phyloP scores from a whole-genome alignment of 345 rosid genomes.

The Populus alba region DNA sequence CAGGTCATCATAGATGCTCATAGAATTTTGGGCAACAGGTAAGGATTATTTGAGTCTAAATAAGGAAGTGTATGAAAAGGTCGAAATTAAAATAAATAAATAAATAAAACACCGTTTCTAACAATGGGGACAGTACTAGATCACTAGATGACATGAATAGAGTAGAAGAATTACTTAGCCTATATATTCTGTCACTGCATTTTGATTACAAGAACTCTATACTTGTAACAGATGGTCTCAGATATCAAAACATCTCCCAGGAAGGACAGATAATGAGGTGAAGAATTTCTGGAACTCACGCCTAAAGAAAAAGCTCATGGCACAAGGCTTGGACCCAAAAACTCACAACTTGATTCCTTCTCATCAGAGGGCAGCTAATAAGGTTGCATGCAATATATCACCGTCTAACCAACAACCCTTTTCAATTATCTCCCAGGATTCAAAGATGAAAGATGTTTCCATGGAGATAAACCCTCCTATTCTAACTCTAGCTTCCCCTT shows the following conservation, averaged over 20 bases:
- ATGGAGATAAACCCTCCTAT: slow-evolving; percentile 18
- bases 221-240: slow-evolving; percentile 70
- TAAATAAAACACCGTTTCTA: not conserved
- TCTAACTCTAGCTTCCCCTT: slow-evolving; percentile 10
- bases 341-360: slow-evolving; percentile 25
- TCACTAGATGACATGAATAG: not conserved
- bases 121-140: not conserved
- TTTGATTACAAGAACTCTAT: not conserved
- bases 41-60: not conserved
- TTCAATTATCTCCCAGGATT: slow-evolving; percentile 16
- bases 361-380: slow-evolving; percentile 27
- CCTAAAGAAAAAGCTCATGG: slow-evolving; percentile 62
- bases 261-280: slow-evolving; percentile 77
- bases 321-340: slow-evolving; percentile 42
- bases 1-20: slow-evolving; percentile 27
- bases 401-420: slow-evolving; percentile 18
- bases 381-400: slow-evolving; percentile 9
- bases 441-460: not conserved
- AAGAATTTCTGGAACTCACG: slow-evolving; percentile 81
- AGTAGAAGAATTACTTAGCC: not conserved
- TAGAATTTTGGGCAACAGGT: slow-evolving; percentile 30
- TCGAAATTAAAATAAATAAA: not conserved
- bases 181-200: not conserved
- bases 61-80: not conserved
- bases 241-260: slow-evolving; percentile 76